These are phyloP conservation scores for Spathaspora sp. DNA, from an alignment of 1,139 yeast genomes.

Conservation along the genomic window DNA sequence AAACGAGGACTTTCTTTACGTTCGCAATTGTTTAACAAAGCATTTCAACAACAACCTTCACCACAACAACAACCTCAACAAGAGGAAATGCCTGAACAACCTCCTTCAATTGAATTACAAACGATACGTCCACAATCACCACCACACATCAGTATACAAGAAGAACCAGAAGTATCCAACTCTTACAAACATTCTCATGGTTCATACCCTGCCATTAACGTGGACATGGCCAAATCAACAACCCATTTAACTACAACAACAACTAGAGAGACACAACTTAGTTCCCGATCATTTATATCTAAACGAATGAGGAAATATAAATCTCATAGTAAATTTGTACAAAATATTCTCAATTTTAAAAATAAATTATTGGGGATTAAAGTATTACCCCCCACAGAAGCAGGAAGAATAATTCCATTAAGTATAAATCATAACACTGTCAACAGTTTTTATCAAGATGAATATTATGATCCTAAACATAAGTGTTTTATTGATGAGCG, in stretches of 20 bases:
- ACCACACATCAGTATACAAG: conserved; percentile 18
- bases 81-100: conserved; percentile 8
- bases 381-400: conserved; percentile 51
- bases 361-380: conserved; percentile 43
- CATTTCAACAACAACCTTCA: conserved; percentile 16
- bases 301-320: conserved; percentile 17
- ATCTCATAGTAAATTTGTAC: conserved; percentile 17
- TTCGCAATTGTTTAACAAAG: conserved; percentile 67
- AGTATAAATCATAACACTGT: conserved; percentile 34
- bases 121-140: neutral
- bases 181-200: neutral
- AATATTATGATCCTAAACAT: conserved; percentile 24
- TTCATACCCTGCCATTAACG: conserved; percentile 9
- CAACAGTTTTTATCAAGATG: conserved; percentile 28
- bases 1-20: conserved; percentile 74
- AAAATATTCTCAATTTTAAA: conserved; percentile 19
- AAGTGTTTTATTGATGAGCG: conserved; percentile 63
- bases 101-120: conserved; percentile 4
- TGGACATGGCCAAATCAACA: conserved; percentile 25
- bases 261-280: conserved; percentile 19
- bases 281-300: conserved; percentile 22
- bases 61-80: conserved; percentile 1
- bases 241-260: conserved; percentile 27
- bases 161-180: conserved; percentile 9
- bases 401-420: conserved; percentile 79